Evolutionary conservation across 129 eudicot species (phyloP), one percentile per base, ranked within the genome.

Genomic region (Erigeron canadensis): DNA sequence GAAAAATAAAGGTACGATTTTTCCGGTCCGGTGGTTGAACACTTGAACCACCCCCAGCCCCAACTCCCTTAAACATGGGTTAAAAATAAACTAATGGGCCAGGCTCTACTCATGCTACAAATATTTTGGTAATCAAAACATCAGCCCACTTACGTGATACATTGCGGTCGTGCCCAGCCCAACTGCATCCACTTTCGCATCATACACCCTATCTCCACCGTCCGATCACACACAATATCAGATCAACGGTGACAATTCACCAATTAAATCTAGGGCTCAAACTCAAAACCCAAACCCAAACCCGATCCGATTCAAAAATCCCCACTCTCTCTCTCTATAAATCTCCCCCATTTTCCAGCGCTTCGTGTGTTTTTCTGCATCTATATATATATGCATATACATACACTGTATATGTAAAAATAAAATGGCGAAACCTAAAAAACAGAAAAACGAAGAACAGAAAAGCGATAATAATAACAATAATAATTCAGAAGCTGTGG

Each of bases 391-490:
- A 28, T n/a, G n/a, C 34, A 28, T 28, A 28, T 28, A 28, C 34
- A 44, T 12, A 63, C 71, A 50, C 64, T 23, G 64, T 59, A 67
- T n/a, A 50, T 42, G 56, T 37, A 50, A 38, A 10, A 13, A 37
- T 15, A 45, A 76, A 81, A 93, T 93, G 98, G 95, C 96, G 81
- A 93, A 89, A 76, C 84, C 96, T 71, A 83, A 85, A 18, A 89
- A 87, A 84, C 90, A 84, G 48, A 93, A 93, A 77, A 93, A 80
- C 45, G 98, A 93, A 69, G 95, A 87, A 53, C 90, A 89, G 83
- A 86, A 80, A 66, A 71, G 75, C 6, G 90, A 86, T 48, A 55
- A 19, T 18, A 54, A 54, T 54, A 28, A 28, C 34, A 28, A 28
- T 28, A 28, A 28, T 28, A 85, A 87, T 79, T 73, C 91, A 2